A percentile compares a stretch with the other conserved stretches of the same genome.
Conservation (phyloP, 1,139 yeast genomes). For the Nakaseomyces bracarensis region DNA sequence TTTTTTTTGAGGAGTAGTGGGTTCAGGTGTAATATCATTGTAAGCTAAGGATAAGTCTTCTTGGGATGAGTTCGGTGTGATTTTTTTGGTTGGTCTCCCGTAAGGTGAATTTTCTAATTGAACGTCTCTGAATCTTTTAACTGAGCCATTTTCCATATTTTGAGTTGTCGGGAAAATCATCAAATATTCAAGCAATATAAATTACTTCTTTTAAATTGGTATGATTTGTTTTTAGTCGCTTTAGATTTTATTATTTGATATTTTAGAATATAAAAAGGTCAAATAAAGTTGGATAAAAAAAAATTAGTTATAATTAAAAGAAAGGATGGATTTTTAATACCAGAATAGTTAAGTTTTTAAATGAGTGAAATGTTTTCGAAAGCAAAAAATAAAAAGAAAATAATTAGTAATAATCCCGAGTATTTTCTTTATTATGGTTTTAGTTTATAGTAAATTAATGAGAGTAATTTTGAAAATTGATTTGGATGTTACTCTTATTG, state of each 20-base stretch:
- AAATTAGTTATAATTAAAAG: neutral
- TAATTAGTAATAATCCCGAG: no score
- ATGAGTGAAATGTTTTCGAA: neutral
- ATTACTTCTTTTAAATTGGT: no score
- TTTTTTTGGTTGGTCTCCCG: conserved; percentile 10
- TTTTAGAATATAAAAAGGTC: neutral
- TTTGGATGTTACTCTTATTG: no score
- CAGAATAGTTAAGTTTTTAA: neutral
- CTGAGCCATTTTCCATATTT: conserved; percentile 13
- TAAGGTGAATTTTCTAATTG: conserved; percentile 9
- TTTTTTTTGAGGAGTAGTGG: neutral
- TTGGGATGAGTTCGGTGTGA: conserved; percentile 11
- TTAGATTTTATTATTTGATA: neutral
- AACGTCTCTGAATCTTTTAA: conserved; percentile 26
- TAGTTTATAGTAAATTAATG: no score
- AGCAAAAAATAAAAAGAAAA: neutral
- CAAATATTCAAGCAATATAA: neutral
- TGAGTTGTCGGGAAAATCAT: conserved; percentile 42
- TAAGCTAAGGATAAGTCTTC: conserved; percentile 2
- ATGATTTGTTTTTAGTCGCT: neutral
- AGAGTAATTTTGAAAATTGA: neutral
- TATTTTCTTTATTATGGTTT: no score
- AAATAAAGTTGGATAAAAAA: neutral
- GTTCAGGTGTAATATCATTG: neutral
- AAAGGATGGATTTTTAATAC: conserved; percentile 4